Conservation (phyloP, 148 eudicot genomes). For the Chenopodium formosanum region DNA sequence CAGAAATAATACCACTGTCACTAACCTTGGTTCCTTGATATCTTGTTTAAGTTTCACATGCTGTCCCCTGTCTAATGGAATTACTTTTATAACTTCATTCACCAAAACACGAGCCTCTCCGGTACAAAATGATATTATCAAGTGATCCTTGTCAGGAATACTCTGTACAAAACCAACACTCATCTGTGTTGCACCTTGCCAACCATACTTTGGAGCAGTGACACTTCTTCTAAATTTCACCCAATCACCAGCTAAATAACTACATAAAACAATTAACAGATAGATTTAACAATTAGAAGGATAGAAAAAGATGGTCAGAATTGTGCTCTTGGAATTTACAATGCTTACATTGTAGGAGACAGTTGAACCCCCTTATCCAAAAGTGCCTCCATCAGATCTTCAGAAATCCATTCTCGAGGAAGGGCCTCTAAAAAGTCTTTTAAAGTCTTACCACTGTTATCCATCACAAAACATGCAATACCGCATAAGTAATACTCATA, state of each 20-base stretch:
- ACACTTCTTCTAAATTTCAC: constrained; percentile 78
- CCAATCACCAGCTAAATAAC: constrained; percentile 93
- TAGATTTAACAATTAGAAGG: constrained; percentile 7
- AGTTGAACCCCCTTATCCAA: constrained; percentile 71
- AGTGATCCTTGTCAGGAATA: constrained; percentile 80
- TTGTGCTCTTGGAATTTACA: constrained; percentile 1
- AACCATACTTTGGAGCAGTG: constrained; percentile 71
- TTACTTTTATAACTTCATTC: constrained; percentile 85
- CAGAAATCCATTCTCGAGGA: constrained; percentile 99
- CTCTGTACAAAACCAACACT: constrained; percentile 96
- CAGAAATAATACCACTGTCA: neutral
- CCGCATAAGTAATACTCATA: neutral
- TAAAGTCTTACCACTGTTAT: constrained; percentile 82
- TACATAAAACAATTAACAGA: constrained; percentile 25
- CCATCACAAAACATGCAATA: constrained; percentile 16
- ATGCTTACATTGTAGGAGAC: constrained; percentile 86
- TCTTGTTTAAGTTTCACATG: constrained; percentile 86
- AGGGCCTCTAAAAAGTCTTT: constrained; percentile 91
- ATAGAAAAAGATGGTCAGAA: neutral
- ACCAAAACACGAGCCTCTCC: constrained; percentile 83
- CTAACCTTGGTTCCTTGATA: constrained; percentile 90
- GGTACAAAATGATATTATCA: constrained; percentile 85
- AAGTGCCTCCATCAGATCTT: constrained; percentile 93
- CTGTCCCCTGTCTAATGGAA: constrained; percentile 95
- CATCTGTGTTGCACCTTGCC: constrained; percentile 88